These are phyloP conservation scores for Apiosordaria backusii DNA, from an alignment of 495 filamentous ascomycete species.

Conservation along the genomic window DNA sequence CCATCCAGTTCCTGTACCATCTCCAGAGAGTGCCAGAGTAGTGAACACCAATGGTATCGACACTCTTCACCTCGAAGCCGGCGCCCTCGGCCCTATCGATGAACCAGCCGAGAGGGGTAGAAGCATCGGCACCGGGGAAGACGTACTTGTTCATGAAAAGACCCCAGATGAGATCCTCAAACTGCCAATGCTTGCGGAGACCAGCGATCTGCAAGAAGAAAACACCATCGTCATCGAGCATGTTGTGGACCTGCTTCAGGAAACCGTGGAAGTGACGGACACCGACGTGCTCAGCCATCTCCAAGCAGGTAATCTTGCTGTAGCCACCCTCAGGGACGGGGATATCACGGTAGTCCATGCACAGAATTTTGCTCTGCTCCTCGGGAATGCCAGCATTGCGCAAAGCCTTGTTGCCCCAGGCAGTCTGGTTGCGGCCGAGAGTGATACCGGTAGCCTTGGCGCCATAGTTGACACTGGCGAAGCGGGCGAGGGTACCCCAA, in stretches of 20 bases:
- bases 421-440: conserved; percentile 78
- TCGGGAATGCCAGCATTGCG: conserved; percentile 64
- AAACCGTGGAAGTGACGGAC: conserved; percentile 68
- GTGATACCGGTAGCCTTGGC: conserved; percentile 76
- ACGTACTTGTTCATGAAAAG: conserved; percentile 92
- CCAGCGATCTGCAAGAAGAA: conserved; percentile 85
- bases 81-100: conserved; percentile 66
- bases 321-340: conserved; percentile 64
- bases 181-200: conserved; percentile 79
- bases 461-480: conserved; percentile 73
- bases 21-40: conserved; percentile 97
- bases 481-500: conserved; percentile 81
- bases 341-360: conserved; percentile 84
- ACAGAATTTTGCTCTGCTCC: conserved; percentile 69
- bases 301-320: conserved; percentile 82
- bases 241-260: conserved; percentile 70
- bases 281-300: conserved; percentile 91
- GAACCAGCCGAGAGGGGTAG: conserved; percentile 71
- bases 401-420: conserved; percentile 74
- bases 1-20: conserved; percentile 99
- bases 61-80: conserved; percentile 71
- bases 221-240: conserved; percentile 82
- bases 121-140: conserved; percentile 85
- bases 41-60: conserved; percentile 92
- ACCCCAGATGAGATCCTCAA: conserved; percentile 84